These are phyloP conservation scores for Fusarium newnesense DNA, from an alignment of 2,329 filamentous ascomycete genomes.

Conservation along the genomic window DNA sequence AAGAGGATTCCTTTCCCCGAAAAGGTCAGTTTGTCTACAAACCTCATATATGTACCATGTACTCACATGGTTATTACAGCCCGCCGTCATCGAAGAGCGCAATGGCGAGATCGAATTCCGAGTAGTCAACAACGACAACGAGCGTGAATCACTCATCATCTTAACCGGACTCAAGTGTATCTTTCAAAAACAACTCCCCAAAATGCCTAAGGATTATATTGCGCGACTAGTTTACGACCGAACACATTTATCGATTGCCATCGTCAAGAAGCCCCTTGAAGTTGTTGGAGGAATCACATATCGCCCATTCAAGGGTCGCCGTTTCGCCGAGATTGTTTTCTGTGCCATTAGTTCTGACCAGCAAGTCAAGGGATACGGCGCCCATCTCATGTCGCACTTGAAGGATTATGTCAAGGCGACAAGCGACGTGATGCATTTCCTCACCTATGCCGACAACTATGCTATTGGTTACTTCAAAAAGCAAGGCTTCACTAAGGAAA, in stretches of 20 bases:
- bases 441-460: slow-evolving; percentile 99
- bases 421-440: slow-evolving; percentile 96
- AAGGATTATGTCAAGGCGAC: slow-evolving; percentile 99
- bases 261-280: slow-evolving; percentile 95
- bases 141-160: slow-evolving; percentile 89
- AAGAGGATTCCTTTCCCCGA: slow-evolving; percentile 87
- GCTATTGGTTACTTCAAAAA: slow-evolving; percentile 99
- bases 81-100: slow-evolving; percentile 92
- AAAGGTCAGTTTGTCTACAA: slow-evolving; percentile 66
- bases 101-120: slow-evolving; percentile 96
- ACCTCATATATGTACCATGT: not conserved
- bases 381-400: slow-evolving; percentile 96
- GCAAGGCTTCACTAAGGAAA: slow-evolving; percentile 98
- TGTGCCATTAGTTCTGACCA: slow-evolving; percentile 98
- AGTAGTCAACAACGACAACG: slow-evolving; percentile 96
- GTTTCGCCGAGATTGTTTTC: slow-evolving; percentile 98
- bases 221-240: slow-evolving; percentile 97
- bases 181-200: slow-evolving; percentile 97
- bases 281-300: slow-evolving; percentile 98
- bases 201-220: slow-evolving; percentile 99
- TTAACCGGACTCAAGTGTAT: slow-evolving; percentile 96
- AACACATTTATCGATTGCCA: slow-evolving; percentile 94
- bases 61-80: slow-evolving; percentile 56
- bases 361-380: slow-evolving; percentile 98
- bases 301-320: slow-evolving; percentile 88